A percentile compares a stretch with the other conserved stretches of the same genome.
Conservation (phyloP, 768 basidiomycete species). For the Chalciporus sphaerocephalus region DNA sequence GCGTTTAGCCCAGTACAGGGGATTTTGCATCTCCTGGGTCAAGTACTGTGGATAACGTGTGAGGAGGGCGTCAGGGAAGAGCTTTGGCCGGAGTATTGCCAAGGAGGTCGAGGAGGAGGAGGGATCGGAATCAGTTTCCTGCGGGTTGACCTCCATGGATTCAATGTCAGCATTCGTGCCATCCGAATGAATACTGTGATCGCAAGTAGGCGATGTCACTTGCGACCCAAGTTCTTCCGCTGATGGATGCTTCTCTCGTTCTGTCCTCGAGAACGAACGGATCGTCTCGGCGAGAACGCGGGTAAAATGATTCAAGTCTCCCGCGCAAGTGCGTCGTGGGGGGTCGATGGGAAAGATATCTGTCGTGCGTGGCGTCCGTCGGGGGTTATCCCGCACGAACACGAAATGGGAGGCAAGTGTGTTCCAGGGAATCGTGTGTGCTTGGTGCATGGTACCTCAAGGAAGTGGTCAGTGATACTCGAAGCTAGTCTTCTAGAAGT, state of each 20-base stretch:
- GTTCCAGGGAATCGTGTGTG: constrained; percentile 39
- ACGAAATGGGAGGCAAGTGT: constrained; percentile 31
- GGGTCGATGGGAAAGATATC: constrained; percentile 23
- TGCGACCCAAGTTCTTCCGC: constrained; percentile 13
- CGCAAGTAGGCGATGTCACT: neutral
- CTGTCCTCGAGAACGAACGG: constrained; percentile 33
- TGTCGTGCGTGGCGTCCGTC: constrained; percentile 27
- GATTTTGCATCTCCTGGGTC: neutral
- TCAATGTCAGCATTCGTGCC: neutral
- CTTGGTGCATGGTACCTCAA: constrained; percentile 46
- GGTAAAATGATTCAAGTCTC: constrained; percentile 34
- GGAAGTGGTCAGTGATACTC: too few relatives aligned
- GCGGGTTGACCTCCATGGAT: neutral
- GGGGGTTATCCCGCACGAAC: constrained; percentile 30
- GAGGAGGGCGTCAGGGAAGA: neutral
- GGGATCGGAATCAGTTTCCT: neutral
- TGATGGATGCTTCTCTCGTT: constrained; percentile 30
- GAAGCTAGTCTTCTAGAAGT: too few relatives aligned
- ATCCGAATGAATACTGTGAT: too few relatives aligned
- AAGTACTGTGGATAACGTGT: neutral
- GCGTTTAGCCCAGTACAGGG: neutral
- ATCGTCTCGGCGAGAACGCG: constrained; percentile 28
- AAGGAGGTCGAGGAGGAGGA: neutral
- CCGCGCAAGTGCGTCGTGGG: constrained; percentile 17
- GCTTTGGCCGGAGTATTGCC: neutral